Conservation (phyloP, 805 yeast species). For the Saccharomycopsis sp. region DNA sequence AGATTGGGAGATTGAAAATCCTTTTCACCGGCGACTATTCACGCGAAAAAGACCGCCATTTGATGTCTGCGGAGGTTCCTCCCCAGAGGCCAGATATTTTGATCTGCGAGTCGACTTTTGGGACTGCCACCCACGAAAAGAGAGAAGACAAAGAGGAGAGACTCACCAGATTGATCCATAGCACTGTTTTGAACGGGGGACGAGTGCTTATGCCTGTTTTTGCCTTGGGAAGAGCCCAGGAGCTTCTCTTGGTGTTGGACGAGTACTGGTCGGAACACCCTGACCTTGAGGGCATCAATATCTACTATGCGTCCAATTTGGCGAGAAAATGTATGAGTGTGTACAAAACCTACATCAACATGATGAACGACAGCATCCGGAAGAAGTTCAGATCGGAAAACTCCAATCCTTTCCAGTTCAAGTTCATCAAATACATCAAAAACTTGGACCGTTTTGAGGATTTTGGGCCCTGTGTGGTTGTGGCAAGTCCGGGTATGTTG, state of each 20-base stretch:
- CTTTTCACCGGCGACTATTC: conserved; percentile 96
- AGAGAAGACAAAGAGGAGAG: conserved; percentile 77
- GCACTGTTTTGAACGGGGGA: conserved; percentile 83
- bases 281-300: conserved; percentile 73
- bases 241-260: conserved; percentile 78
- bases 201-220: conserved; percentile 89
- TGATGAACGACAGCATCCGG: conserved; percentile 92
- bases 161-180: conserved; percentile 74
- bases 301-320: conserved; percentile 86
- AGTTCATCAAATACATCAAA: conserved; percentile 71
- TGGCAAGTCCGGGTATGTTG: conserved; percentile 98
- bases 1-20: conserved; percentile 84
- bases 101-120: conserved; percentile 93
- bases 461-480: conserved; percentile 90
- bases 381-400: conserved; percentile 68
- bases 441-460: conserved; percentile 83
- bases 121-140: conserved; percentile 95
- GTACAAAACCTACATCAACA: conserved; percentile 90
- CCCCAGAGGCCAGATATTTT: conserved; percentile 79
- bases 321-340: conserved; percentile 97
- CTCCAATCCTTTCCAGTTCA: conserved; percentile 86
- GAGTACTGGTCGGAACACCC: conserved; percentile 89
- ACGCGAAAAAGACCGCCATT: conserved; percentile 90
- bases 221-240: conserved; percentile 97
- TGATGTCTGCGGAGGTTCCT: conserved; percentile 93